A percentile compares a stretch with the other conserved stretches of the same genome.
Evolutionary conservation across 2,329 filamentous ascomycete genomes (phyloP).

Genomic region (Ophiostoma montium): DNA sequence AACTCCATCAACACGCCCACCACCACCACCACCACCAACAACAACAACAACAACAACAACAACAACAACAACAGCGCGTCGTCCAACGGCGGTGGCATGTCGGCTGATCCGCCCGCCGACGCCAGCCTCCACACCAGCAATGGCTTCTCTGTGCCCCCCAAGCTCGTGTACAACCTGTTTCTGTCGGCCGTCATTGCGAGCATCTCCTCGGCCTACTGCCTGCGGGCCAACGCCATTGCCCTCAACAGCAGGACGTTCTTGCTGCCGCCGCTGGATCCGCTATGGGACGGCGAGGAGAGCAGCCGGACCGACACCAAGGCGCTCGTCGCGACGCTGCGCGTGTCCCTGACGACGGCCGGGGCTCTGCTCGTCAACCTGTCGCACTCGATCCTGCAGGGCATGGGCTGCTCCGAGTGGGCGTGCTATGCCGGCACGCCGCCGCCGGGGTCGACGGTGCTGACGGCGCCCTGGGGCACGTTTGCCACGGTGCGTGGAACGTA

Average conservation of each 20-base stretch:
- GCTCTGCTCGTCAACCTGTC: conserved; percentile 35
- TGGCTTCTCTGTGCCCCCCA: conserved; percentile 23
- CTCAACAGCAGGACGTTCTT: conserved; percentile 39
- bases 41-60: conserved; percentile 25
- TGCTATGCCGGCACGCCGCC: conserved; percentile 25
- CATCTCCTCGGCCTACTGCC: conserved; percentile 36
- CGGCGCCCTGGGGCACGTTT: conserved; percentile 40
- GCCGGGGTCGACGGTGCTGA: conserved; percentile 32
- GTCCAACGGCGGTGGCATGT: no score
- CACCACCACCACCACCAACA: neutral
- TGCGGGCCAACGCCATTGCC: conserved; percentile 32
- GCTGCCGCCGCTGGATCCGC: conserved; percentile 23
- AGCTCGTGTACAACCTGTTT: conserved; percentile 39
- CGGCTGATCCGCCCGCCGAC: no score
- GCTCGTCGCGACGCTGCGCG: conserved; percentile 34
- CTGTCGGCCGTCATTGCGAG: conserved; percentile 37
- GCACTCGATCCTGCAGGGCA: conserved; percentile 32
- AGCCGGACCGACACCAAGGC: conserved; percentile 15
- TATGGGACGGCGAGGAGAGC: conserved; percentile 17
- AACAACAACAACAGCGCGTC: neutral
- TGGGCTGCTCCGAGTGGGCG: conserved; percentile 32
- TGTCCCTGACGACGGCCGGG: conserved; percentile 42
- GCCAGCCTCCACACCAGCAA: neutral
- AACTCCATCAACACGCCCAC: conserved; percentile 26
- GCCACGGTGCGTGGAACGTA: conserved; percentile 26